A percentile compares a stretch with the other conserved stretches of the same genome.
Evolutionary conservation across 2,329 filamentous ascomycete species (phyloP).

Genomic region (Elsinoe ampelina): DNA sequence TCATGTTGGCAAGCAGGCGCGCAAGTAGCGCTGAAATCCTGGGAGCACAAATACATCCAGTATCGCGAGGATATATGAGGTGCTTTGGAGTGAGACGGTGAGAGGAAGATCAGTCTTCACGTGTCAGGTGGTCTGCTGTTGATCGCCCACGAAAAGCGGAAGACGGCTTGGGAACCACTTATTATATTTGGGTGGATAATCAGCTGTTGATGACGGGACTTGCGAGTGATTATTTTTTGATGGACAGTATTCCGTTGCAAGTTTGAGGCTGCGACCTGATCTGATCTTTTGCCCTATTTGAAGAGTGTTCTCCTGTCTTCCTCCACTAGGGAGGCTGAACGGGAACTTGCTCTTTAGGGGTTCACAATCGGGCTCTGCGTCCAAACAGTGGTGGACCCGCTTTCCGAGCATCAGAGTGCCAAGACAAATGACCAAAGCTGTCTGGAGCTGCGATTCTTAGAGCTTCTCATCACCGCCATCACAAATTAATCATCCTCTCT

Average conservation of each 20-base stretch:
- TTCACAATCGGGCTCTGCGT: not conserved
- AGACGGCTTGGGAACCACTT: too few relatives aligned
- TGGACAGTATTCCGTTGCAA: not conserved
- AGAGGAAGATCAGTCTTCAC: constrained; percentile 6
- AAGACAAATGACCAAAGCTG: too few relatives aligned
- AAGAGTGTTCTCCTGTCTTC: constrained; percentile 9
- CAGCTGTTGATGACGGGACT: not conserved
- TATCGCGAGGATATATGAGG: not conserved
- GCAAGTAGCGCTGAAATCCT: not conserved
- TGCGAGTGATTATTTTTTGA: not conserved
- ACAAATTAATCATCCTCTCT: not conserved
- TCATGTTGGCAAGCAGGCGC: constrained; percentile 4
- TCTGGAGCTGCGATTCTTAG: not conserved
- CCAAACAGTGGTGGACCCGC: not conserved
- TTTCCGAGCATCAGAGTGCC: too few relatives aligned
- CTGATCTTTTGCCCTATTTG: not conserved
- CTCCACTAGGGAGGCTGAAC: not conserved
- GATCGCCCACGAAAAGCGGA: not conserved
- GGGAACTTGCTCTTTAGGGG: not conserved
- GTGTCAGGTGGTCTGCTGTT: constrained; percentile 7
- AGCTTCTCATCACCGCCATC: not conserved
- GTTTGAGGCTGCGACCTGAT: constrained; percentile 3
- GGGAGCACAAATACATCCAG: constrained; percentile 1
- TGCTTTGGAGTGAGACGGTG: constrained; percentile 1
- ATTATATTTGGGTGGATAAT: not conserved